Conservation (phyloP, 2,329 filamentous ascomycete genomes). For the Ambrosiella beaveri region DNA sequence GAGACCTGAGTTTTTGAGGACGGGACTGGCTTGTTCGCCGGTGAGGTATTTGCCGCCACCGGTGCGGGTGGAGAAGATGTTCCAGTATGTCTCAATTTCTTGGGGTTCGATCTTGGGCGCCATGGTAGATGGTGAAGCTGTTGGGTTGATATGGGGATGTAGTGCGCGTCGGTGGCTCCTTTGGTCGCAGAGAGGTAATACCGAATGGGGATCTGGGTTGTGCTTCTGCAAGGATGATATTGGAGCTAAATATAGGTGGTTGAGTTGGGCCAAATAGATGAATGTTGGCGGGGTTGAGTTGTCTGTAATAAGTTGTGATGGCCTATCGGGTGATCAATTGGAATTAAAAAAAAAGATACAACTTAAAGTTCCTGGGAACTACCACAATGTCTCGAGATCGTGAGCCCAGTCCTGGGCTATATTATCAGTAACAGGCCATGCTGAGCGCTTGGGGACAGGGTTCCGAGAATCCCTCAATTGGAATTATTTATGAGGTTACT, state of each 20-base stretch:
- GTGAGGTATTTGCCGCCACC: conserved; percentile 43
- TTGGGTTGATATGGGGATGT: not conserved
- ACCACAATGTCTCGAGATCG: too few species aligned
- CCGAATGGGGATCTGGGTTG: not conserved
- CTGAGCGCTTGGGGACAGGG: not conserved
- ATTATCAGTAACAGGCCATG: too few species aligned
- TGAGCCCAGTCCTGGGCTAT: not conserved
- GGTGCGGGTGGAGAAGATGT: conserved; percentile 43
- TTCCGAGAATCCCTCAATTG: not conserved
- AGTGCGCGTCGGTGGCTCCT: not conserved
- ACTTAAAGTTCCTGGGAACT: too few species aligned
- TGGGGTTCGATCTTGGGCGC: conserved; percentile 43
- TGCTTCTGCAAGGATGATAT: not conserved
- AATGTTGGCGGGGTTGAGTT: too few species aligned
- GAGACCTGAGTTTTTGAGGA: conserved; percentile 46
- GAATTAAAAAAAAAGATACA: too few species aligned
- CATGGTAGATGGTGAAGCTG: conserved; percentile 21
- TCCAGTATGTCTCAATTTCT: conserved; percentile 50
- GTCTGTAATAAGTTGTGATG: too few species aligned
- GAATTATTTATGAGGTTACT: not conserved
- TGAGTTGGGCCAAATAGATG: too few species aligned
- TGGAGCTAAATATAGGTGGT: too few species aligned
- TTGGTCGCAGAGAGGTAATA: not conserved
- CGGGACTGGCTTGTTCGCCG: conserved; percentile 43
- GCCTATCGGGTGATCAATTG: too few species aligned